Conservation (phyloP, 2,329 filamentous ascomycete species). For the Calonectria crousiana region DNA sequence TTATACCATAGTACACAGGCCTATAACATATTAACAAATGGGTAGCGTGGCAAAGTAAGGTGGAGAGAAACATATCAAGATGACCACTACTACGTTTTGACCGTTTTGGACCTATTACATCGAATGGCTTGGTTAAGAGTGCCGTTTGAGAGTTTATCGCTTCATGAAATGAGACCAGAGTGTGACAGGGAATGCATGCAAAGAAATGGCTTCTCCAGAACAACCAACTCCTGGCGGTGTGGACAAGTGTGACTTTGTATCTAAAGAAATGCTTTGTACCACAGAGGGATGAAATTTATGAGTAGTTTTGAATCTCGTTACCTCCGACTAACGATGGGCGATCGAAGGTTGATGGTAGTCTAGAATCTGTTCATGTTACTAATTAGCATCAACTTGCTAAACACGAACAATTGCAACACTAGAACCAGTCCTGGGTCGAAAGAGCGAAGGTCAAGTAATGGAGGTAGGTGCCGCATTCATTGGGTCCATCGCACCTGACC, state of each 20-base stretch:
- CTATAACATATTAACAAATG: not conserved
- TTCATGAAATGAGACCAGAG: not conserved
- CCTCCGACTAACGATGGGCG: not conserved
- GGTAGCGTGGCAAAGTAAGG: not conserved
- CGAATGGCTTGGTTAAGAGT: not conserved
- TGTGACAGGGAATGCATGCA: not conserved
- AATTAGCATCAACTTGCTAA: not conserved
- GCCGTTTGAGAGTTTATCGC: not conserved
- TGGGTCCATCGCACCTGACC: too few species aligned
- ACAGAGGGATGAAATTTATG: not conserved
- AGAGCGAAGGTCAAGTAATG: too few species aligned
- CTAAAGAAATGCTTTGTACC: not conserved
- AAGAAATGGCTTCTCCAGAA: not conserved
- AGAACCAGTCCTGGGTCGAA: too few species aligned
- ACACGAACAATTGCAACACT: not conserved
- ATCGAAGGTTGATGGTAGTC: not conserved
- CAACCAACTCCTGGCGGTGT: not conserved
- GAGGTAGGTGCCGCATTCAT: too few species aligned
- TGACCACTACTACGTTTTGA: not conserved
- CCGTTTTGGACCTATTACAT: too few species aligned
- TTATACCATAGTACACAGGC: not conserved
- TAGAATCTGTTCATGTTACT: not conserved
- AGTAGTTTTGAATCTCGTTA: rapidly evolving
- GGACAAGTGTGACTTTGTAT: not conserved
- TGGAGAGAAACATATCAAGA: not conserved